Conservation (phyloP, 1,284 basidiomycete genomes). For the Mrakiaceae sp. region DNA sequence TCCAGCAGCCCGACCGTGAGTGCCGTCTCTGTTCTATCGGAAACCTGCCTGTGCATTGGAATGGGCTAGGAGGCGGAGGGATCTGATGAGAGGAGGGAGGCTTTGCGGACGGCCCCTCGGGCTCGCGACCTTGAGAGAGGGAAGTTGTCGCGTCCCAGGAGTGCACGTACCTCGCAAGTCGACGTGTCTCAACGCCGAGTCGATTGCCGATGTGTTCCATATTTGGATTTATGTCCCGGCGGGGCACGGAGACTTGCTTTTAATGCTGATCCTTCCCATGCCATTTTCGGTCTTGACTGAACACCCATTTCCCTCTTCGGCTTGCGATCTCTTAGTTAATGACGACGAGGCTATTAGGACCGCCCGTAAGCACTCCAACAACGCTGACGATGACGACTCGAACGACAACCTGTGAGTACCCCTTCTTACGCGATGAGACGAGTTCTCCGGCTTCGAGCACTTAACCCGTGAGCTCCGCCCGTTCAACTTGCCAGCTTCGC, state of each 20-base stretch:
- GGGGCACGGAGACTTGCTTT: too few species aligned
- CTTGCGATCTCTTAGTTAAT: background rate
- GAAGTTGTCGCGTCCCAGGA: too few species aligned
- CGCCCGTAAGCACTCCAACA: conserved; percentile 15
- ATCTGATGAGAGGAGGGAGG: too few species aligned
- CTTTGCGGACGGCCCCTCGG: too few species aligned
- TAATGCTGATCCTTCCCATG: too few species aligned
- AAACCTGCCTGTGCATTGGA: background rate
- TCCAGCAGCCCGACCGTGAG: conserved; percentile 12
- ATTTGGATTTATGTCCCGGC: too few species aligned
- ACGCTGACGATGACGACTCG: conserved; percentile 12
- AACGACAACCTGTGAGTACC: conserved; percentile 10
- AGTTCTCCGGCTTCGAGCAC: background rate
- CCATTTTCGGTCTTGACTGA: too few species aligned
- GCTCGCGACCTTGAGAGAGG: too few species aligned
- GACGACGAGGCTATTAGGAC: conserved; percentile 16
- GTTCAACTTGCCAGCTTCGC: conserved; percentile 1
- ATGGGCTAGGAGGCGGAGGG: background rate
- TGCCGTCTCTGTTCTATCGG: background rate
- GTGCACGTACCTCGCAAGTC: too few species aligned
- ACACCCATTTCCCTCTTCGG: too few species aligned
- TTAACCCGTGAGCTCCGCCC: background rate
- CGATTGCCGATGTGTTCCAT: too few species aligned
- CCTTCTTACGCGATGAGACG: background rate
- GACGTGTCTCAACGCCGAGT: too few species aligned